Percentiles rank a stretch among this genome's conserved stretches.
phyloP scores from a whole-genome alignment of 176 grass and related monocot species.

The Olyra latifolia region DNA sequence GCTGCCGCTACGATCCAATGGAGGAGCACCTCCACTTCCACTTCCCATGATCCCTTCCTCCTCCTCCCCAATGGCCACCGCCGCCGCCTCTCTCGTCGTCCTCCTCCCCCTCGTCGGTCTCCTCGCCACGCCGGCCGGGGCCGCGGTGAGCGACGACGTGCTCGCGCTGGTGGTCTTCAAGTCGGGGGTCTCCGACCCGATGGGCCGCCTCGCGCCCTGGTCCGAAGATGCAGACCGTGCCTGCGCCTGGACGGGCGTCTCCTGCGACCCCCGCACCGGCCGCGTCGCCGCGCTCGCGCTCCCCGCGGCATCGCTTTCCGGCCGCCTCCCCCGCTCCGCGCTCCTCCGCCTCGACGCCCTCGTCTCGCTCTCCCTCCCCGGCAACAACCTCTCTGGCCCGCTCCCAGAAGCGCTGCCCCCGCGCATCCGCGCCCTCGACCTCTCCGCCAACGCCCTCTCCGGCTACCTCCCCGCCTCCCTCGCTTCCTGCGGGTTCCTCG shows the following conservation, averaged over 20 bases:
- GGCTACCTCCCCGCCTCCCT: slow-evolving; percentile 46
- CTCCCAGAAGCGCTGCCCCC: slow-evolving; percentile 45
- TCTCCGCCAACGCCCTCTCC: slow-evolving; percentile 57
- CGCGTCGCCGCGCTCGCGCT: slow-evolving; percentile 51
- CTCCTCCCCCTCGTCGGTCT: slow-evolving; percentile 22
- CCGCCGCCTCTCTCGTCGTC: background rate
- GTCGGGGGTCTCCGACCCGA: slow-evolving; percentile 58
- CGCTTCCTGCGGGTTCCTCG: slow-evolving; percentile 47
- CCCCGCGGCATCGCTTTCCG: slow-evolving; percentile 49
- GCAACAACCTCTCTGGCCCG: slow-evolving; percentile 58
- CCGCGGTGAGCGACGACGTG: slow-evolving; percentile 67
- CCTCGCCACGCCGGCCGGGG: background rate
- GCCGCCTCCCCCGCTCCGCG: slow-evolving; percentile 61
- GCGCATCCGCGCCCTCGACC: slow-evolving; percentile 46
- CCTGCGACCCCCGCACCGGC: slow-evolving; percentile 44
- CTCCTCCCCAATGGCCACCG: background rate
- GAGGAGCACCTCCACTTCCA: slow-evolving; percentile 6
- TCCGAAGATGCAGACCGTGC: slow-evolving; percentile 77
- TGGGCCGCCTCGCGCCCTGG: slow-evolving; percentile 56
- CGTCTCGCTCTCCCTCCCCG: slow-evolving; percentile 53
- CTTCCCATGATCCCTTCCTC: slow-evolving; percentile 19
- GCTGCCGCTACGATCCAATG: slow-evolving; percentile 38
- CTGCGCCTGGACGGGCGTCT: slow-evolving; percentile 62
- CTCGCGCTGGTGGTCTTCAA: slow-evolving; percentile 88
- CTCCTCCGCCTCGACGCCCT: slow-evolving; percentile 67